Conservation (phyloP, 257 asterid genomes). For the Solanum rostratum region DNA sequence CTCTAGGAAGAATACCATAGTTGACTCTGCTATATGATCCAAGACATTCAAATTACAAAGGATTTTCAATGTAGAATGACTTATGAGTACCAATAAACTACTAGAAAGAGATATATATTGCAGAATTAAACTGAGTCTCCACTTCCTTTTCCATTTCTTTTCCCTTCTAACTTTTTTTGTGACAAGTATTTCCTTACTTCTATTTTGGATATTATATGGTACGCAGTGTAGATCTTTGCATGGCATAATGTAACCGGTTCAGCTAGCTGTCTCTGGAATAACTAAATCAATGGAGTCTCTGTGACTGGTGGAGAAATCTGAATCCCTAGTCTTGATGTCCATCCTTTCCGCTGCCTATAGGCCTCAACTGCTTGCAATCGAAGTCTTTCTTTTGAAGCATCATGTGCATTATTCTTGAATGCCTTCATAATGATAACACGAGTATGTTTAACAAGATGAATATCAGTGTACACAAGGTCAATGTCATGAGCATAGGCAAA, state of each 20-base stretch:
- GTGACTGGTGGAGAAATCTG: conserved; percentile 41
- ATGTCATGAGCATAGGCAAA: background rate
- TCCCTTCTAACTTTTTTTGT: background rate
- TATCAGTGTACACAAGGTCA: background rate
- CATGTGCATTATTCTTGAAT: conserved; percentile 32
- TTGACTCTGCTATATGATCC: background rate
- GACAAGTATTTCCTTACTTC: background rate
- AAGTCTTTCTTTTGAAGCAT: conserved; percentile 82
- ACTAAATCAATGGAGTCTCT: conserved; percentile 12
- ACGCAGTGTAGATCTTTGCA: background rate
- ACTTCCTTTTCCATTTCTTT: background rate
- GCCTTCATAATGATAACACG: conserved; percentile 23
- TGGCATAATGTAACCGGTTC: background rate
- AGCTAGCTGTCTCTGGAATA: background rate
- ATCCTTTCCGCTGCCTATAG: conserved; percentile 73
- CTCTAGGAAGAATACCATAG: background rate
- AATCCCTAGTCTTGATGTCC: conserved; percentile 78
- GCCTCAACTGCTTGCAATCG: conserved; percentile 79
- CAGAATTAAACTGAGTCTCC: background rate
- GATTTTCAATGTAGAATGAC: background rate
- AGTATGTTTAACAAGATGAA: background rate
- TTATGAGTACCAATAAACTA: background rate
- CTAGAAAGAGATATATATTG: background rate
- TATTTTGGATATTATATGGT: background rate
- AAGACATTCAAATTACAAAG: background rate